phyloP scores from a whole-genome alignment of 2,329 filamentous ascomycete genomes.

The Colletotrichum orbiculare region DNA sequence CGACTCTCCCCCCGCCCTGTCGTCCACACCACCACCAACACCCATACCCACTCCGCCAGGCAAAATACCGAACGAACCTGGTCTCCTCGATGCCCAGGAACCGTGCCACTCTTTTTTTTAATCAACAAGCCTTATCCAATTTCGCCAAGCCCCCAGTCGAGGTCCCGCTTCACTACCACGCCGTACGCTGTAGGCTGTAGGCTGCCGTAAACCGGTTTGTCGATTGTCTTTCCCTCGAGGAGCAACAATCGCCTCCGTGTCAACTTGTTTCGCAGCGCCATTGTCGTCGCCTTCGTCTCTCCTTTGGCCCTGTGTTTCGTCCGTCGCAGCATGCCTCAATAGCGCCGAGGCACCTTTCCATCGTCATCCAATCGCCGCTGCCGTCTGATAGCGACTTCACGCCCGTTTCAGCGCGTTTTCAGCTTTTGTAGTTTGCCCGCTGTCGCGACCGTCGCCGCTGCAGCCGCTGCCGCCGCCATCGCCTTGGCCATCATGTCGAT shows the following conservation, averaged over 20 bases:
- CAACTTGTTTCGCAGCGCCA: background rate
- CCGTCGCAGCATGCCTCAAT: constrained; percentile 33
- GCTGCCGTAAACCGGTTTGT: constrained; percentile 30
- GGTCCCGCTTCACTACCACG: constrained; percentile 17
- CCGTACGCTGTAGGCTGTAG: background rate
- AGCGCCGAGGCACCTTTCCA: constrained; percentile 24
- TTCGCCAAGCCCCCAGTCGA: constrained; percentile 25
- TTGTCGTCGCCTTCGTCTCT: constrained; percentile 16
- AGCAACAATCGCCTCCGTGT: background rate
- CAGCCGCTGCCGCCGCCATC: background rate
- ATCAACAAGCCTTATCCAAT: constrained; percentile 34
- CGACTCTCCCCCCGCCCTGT: constrained; percentile 1
- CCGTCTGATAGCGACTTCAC: constrained; percentile 10
- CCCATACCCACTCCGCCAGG: constrained; percentile 13
- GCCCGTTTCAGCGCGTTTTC: constrained; percentile 3
- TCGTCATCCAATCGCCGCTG: constrained; percentile 11
- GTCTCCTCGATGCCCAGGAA: constrained; percentile 49
- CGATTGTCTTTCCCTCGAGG: constrained; percentile 17
- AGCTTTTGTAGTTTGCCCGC: background rate
- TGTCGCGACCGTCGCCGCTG: constrained; percentile 8
- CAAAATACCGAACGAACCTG: constrained; percentile 25
- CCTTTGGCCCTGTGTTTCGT: constrained; percentile 12
- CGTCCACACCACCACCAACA: constrained; percentile 1
- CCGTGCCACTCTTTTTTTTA: constrained; percentile 47
- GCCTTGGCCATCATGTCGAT: constrained; percentile 40